Evolutionary conservation across 805 yeast species (phyloP).

Genomic region (Phaffomyces opuntiae): DNA sequence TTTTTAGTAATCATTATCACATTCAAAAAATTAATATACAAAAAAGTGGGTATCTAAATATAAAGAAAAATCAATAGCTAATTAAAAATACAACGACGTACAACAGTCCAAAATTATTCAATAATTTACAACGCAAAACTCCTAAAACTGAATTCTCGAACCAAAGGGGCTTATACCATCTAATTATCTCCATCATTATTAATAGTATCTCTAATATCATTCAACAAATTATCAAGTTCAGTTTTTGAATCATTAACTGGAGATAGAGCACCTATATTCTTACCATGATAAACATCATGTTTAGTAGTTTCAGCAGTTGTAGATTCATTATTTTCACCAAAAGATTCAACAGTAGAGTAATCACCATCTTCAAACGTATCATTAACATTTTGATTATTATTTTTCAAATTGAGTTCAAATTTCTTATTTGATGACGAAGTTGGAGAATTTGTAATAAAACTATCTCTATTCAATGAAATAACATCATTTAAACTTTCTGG

Average conservation of each 20-base stretch:
- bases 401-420: neutral
- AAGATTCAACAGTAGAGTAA: neutral
- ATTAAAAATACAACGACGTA: too few relatives aligned
- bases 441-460: conserved; percentile 13
- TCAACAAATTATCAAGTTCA: conserved; percentile 17
- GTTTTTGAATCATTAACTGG: neutral
- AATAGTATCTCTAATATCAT: conserved; percentile 20
- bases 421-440: neutral
- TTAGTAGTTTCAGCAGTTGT: conserved; percentile 14
- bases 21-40: neutral
- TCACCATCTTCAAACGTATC: conserved; percentile 2
- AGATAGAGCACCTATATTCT: neutral
- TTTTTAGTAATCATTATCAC: too few relatives aligned
- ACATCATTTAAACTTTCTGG: conserved; percentile 8
- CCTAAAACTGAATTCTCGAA: too few relatives aligned
- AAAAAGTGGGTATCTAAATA: neutral
- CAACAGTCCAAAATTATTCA: too few relatives aligned
- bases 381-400: neutral
- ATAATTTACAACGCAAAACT: too few relatives aligned
- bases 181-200: neutral
- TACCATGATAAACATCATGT: neutral
- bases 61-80: too few relatives aligned
- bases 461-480: conserved; percentile 9
- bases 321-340: neutral
- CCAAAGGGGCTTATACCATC: too few relatives aligned